Percentiles rank a stretch among this genome's conserved stretches.
These are phyloP conservation scores for Didymella segeticola DNA, from an alignment of 2,329 filamentous ascomycete species.

Conservation along the genomic window DNA sequence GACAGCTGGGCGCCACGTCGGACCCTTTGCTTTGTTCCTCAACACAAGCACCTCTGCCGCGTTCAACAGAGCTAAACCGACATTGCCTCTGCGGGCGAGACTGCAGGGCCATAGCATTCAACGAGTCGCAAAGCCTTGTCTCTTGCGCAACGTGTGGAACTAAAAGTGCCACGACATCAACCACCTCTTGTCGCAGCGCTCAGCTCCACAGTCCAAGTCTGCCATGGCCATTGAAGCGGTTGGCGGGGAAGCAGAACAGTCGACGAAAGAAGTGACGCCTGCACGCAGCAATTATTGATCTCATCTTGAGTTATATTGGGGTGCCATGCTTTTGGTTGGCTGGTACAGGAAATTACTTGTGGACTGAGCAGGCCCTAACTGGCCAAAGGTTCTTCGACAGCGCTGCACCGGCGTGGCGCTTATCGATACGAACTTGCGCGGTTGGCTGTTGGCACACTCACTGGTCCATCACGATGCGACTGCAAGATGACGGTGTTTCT, in stretches of 20 bases:
- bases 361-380: constrained; percentile 27
- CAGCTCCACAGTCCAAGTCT: constrained; percentile 18
- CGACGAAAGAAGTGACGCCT: constrained; percentile 24
- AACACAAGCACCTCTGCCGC: constrained; percentile 9
- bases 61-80: constrained; percentile 3
- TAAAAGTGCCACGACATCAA: constrained; percentile 19
- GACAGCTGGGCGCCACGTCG: neutral
- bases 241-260: constrained; percentile 20
- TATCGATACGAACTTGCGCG: constrained; percentile 28
- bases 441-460: constrained; percentile 15
- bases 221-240: constrained; percentile 17
- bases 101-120: constrained; percentile 5
- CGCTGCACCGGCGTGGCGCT: constrained; percentile 21
- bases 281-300: constrained; percentile 31
- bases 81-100: neutral
- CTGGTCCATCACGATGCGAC: neutral
- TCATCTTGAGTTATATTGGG: constrained; percentile 28
- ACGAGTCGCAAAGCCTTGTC: constrained; percentile 2
- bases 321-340: constrained; percentile 29
- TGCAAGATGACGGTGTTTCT: constrained; percentile 9
- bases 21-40: constrained; percentile 1
- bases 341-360: constrained; percentile 38
- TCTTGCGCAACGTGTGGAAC: constrained; percentile 9
- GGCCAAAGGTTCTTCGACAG: constrained; percentile 25
- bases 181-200: constrained; percentile 13